Evolutionary conservation across 2,329 filamentous ascomycete genomes (phyloP), one percentile per base, ranked within the genome.

Genomic region (Paecilomyces fulvus): DNA sequence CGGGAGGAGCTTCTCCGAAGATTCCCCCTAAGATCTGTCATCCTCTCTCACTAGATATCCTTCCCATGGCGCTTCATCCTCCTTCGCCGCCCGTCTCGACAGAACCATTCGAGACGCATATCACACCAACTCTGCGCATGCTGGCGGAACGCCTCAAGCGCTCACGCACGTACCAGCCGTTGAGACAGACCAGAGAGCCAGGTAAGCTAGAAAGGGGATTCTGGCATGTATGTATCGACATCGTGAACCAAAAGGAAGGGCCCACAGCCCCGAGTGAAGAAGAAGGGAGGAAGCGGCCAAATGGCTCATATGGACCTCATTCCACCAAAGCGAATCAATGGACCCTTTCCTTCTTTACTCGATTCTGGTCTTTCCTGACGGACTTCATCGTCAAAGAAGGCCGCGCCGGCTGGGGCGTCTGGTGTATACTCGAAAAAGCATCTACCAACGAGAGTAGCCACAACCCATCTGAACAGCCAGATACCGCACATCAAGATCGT

Each of bases 121-220:
- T 89, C 46, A 87, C 87, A 0, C 70, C 73, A 10, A 74, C 77
- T 2, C 75, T 88, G 17, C 64, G 73, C 8, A 77, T 80, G 61
- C 74, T 90, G 1, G 79, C 78, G 2, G 68, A 72, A 0, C 77
- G 80, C n/a, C 73, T 82, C 25, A 76, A 81, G 14, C 72, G 85
- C 3, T 60, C 72, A 0, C 77, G 75, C 2, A 78, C 80, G 3
- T 89, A 82, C 69, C 75, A 70, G 3, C 84, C 86, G 0, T 61
- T 64, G 4, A 60, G 71, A 1, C 77, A 81, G 53, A 72, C 73
- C 1, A 77, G 86, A 3, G 66, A 70, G 0, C 72, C 87, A 1
- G 72, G 78, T 2, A 71, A 73, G 0, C 80, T 87, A 37, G 90
- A 95, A 68, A 80, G 92, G 14, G 92, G 91, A 0, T 85, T 88